Evolutionary conservation across 768 basidiomycete genomes (phyloP), one percentile per base, ranked within the genome.

Genomic region (Russula griseocarnosa): DNA sequence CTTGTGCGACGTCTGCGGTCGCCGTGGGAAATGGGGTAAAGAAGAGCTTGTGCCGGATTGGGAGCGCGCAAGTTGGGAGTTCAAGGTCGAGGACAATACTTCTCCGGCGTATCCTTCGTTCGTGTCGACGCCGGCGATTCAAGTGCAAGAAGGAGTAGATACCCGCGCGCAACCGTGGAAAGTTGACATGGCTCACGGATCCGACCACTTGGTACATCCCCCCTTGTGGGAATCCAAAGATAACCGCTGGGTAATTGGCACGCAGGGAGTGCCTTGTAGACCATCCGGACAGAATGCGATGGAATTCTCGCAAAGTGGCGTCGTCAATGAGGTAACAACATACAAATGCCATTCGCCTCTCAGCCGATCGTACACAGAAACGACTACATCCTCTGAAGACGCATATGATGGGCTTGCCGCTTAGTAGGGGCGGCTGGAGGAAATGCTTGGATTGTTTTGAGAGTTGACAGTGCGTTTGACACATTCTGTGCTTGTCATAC

Each of bases 11-110:
- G 69, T 83, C 54, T 50, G 83, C 24, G 78, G 79, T 61, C 78
- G 81, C 8, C 67, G 70, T 53, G 47, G 47, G 72, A 72, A 53
- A 36, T 70, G 70, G 8, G 78, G 77, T 30, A 70, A 74, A 36
- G 87, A 89, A 71, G 79, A 82, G 60, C 73, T 88, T 73, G 76
- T 86, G 32, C 82, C 83, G 0, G 87, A 90, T 74, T 84, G 83
- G 81, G 79, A 83, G 70, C 82, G 81, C 65, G 76, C 81, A 55
- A 81, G 77, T 68, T 88, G 85, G 85, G 81, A 85, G 68, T 76
- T 80, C 70, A 71, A 67, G 57, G 54, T 69, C 58, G 69, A 62
- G 26, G 67, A 60, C 28, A 66, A 65, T 36, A 69, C 67, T 50
- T 36, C 67, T 18, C 68, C 73, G 34, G 66, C 72, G 22, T 75